Evolutionary conservation across 164 flowering plant genomes (phyloP), one percentile per base, ranked within the genome.

Genomic region (Akebia trifoliata): DNA sequence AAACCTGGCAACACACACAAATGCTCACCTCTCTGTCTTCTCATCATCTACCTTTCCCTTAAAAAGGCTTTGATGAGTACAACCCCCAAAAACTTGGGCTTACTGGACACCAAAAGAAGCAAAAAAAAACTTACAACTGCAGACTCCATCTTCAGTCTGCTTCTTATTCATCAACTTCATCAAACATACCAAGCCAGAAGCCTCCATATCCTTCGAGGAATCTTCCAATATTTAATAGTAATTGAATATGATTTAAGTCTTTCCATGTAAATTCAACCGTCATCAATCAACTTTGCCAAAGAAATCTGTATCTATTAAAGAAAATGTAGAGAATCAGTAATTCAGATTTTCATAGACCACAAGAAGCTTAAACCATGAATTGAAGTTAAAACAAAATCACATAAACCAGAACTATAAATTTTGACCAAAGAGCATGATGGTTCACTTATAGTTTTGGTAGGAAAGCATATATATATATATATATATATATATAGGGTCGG

Each of bases 41-140:
- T 59, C 69, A 56, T 43, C 76, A 66, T 62, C 68, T 69, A 69
- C 80, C 78, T 74, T 75, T 64, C 54, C 74, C 76, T 52, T 12
- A 9, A 57, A 67, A 69, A 67, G 70, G 31, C 51, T 66, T 48
- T 60, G 76, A 74, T 64, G 74, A 61, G 61, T 68, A 62, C 56
- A 57, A 61, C 82, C 83, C 78, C 71, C 70, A 74, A 81, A 78
- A 79, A 75, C 26, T 73, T 77, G 84, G 84, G 80, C 63, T 64
- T 60, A 62, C 69, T 60, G 14, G 59, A 75, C 63, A 70, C 59
- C 43, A 69, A 71, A 62, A 60, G 32, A 22, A 2, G 40, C n/a
- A 15, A 57, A 47, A 56, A 57, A 36, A 26, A 61, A 53, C 50
- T 18, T 6, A 50, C 39, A 22, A 39, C 20, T 34, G 66, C 53